Percentiles rank a stretch among this genome's conserved stretches.
phyloP scores from a whole-genome alignment of 1,139 yeast genomes.

The Pneumocystis sp. region DNA sequence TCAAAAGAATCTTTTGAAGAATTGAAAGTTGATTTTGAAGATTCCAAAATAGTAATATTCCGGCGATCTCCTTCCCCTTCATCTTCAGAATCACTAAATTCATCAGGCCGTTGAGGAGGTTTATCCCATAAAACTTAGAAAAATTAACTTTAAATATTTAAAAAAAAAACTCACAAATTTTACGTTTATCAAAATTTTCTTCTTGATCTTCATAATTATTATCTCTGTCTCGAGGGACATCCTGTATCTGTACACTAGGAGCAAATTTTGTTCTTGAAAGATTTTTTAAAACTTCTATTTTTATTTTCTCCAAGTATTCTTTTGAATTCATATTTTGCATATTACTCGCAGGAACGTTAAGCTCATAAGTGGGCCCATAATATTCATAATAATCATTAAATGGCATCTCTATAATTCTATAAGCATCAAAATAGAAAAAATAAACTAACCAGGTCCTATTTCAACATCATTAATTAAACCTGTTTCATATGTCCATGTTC shows the following conservation, averaged over 20 bases:
- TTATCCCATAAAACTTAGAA: neutral
- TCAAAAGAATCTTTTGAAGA: constrained; percentile 6
- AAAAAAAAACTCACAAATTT: neutral
- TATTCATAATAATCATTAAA: constrained; percentile 94
- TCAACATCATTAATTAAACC: constrained; percentile 70
- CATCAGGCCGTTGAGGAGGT: constrained; percentile 32
- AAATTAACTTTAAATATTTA: neutral
- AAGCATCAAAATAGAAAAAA: neutral
- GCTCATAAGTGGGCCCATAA: constrained; percentile 87
- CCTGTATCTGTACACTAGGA: constrained; percentile 86
- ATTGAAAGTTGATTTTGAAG: constrained; percentile 14
- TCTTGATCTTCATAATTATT: constrained; percentile 54
- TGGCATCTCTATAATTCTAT: constrained; percentile 46
- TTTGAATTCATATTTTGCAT: constrained; percentile 95
- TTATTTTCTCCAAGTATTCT: constrained; percentile 74
- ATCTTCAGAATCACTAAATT: constrained; percentile 50
- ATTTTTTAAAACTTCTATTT: constrained; percentile 61
- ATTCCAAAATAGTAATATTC: constrained; percentile 10
- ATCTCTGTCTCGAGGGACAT: constrained; percentile 76
- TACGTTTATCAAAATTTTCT: constrained; percentile 26
- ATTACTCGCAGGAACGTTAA: constrained; percentile 86
- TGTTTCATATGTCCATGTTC: constrained; percentile 93
- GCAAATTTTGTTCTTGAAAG: constrained; percentile 83
- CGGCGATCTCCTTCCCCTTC: constrained; percentile 39
- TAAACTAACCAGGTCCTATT: constrained; percentile 36